Evolutionary conservation across 176 grass and related monocot genomes (phyloP).

Genomic region (Paspalum notatum): DNA sequence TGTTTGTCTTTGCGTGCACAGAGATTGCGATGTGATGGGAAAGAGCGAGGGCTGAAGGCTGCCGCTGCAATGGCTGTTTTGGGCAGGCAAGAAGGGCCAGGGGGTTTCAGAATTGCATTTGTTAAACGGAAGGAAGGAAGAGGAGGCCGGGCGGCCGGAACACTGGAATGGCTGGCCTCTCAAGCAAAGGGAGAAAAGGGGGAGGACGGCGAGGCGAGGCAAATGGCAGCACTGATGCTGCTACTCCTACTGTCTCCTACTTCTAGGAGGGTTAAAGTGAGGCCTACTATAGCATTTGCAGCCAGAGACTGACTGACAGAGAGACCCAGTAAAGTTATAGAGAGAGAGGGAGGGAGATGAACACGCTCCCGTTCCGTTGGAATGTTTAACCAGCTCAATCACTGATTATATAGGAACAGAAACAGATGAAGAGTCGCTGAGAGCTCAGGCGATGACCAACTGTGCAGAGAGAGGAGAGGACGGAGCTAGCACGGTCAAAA

Average conservation of each 20-base stretch:
- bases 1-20: slow-evolving; percentile 58
- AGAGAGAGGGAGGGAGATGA: background rate
- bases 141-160: background rate
- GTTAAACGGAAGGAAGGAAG: background rate
- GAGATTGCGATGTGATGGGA: slow-evolving; percentile 71
- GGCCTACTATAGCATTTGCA: slow-evolving; percentile 20
- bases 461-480: background rate
- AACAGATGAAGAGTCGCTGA: background rate
- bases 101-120: background rate
- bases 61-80: slow-evolving; percentile 1
- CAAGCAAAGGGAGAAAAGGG: slow-evolving; percentile 45
- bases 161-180: slow-evolving; percentile 34
- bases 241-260: slow-evolving; percentile 36
- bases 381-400: background rate
- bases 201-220: background rate
- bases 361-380: background rate
- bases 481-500: background rate
- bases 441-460: background rate
- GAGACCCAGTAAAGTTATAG: slow-evolving; percentile 4
- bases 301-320: background rate
- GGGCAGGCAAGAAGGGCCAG: background rate
- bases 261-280: slow-evolving; percentile 34
- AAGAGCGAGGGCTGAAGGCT: background rate
- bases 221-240: slow-evolving; percentile 41
- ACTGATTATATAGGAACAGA: background rate